These are phyloP conservation scores for Capsella rubella DNA, from an alignment of 441 rosid species.

Conservation along the genomic window DNA sequence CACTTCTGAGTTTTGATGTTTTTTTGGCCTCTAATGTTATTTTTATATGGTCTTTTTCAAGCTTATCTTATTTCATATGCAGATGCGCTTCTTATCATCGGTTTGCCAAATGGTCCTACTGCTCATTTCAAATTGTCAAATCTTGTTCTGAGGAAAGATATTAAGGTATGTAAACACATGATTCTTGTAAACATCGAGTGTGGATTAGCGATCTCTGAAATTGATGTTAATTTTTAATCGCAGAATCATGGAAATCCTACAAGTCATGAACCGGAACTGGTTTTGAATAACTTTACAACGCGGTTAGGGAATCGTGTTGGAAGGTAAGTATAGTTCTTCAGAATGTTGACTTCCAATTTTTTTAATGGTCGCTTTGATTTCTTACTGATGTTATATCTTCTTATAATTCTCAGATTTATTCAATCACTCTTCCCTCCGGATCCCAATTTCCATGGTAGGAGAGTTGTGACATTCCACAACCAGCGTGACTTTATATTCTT, in stretches of 20 bases:
- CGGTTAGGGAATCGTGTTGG: slow-evolving; percentile 93
- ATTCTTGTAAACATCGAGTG: background rate
- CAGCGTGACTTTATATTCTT: slow-evolving; percentile 93
- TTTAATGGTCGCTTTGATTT: background rate
- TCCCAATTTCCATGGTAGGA: slow-evolving; percentile 84
- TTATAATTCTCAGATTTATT: slow-evolving; percentile 55
- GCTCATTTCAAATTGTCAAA: slow-evolving; percentile 91
- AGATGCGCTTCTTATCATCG: slow-evolving; percentile 83
- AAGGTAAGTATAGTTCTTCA: slow-evolving; percentile 54
- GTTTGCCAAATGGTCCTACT: slow-evolving; percentile 91
- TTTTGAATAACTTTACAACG: slow-evolving; percentile 83
- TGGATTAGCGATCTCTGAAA: slow-evolving; percentile 16
- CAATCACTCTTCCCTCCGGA: slow-evolving; percentile 88
- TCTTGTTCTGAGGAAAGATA: slow-evolving; percentile 82
- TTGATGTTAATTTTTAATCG: slow-evolving; percentile 6
- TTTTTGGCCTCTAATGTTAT: background rate
- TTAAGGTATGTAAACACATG: slow-evolving; percentile 60
- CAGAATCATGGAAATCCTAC: slow-evolving; percentile 97
- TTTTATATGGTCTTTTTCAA: background rate
- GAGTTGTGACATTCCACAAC: slow-evolving; percentile 94
- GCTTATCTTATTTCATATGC: slow-evolving; percentile 33
- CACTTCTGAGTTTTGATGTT: background rate
- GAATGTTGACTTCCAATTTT: background rate
- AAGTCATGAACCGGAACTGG: slow-evolving; percentile 84
- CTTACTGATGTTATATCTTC: background rate